Base-by-base conservation (phyloP, 257 asterid species). In the Nicotiana knightiana region DNA sequence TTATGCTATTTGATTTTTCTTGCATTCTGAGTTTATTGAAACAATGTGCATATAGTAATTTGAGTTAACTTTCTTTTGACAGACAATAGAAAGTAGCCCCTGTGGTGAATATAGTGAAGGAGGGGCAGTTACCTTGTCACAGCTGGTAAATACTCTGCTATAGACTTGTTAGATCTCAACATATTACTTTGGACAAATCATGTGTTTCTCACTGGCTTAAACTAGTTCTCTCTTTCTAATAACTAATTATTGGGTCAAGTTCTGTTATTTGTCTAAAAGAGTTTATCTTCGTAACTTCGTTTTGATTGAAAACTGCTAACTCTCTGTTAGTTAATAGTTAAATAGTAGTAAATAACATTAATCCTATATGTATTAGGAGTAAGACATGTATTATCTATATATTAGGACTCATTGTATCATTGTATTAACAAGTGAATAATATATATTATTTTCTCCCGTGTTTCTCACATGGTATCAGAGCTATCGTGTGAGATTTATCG, bases 51-150 rank as follows among this genome's bases (percentile, higher is more conserved):
- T 51, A 28, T 75, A 7, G 80, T 75, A 7, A 75, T 75, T 75
- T 75, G 30, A 51, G 61, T 18, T 15, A 66, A 77, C 85, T 80
- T 85, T 86, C 84, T 84, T 84, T 85, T 82, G 64, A 82, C 97
- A 96, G 99, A 96, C 98, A 62, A 81, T 96, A 82, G 99, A 96
- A 93, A 88, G 98, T 85, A 96, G 99, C 89, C 98, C 98, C 32
- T 93, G 91, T 87, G 97, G 94, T 87, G 98, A 93, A 85, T 89
- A 89, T 85, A 85, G 87, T 84, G 97, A 91, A 88, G 98, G 93
- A 76, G 97, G 92, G 85, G 97, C 98, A 85, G 98, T 94, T 87
- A 90, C 92, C 84, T 90, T 96, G 93, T 96, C 99, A 62, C 98
- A 91, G 79, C 92, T 96, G 97, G 99, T 96, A 87, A 33, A 83